Evolutionary conservation across 1,139 yeast genomes (phyloP).

Genomic region (Kurtzmaniella quercitrusa): DNA sequence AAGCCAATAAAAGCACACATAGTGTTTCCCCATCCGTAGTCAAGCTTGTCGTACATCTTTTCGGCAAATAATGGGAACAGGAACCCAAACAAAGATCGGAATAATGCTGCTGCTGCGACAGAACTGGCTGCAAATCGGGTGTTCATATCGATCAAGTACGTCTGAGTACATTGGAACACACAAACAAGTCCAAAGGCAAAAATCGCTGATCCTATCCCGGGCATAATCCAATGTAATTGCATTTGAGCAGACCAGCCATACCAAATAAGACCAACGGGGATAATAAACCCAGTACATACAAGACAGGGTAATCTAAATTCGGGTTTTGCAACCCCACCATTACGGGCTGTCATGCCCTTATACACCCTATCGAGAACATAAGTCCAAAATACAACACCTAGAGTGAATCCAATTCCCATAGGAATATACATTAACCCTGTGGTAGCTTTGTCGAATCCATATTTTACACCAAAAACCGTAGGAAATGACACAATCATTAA

Average conservation of each 20-base stretch:
- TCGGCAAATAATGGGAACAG: constrained; percentile 49
- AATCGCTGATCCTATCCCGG: constrained; percentile 49
- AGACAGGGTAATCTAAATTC: constrained; percentile 50
- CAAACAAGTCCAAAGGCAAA: constrained; percentile 57
- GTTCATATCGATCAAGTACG: constrained; percentile 61
- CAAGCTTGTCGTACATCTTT: constrained; percentile 38
- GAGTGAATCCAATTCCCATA: constrained; percentile 46
- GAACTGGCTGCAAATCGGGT: constrained; percentile 59
- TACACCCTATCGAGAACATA: constrained; percentile 35
- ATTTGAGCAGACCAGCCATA: constrained; percentile 63
- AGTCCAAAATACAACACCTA: constrained; percentile 47
- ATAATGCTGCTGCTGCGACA: constrained; percentile 60
- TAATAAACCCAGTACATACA: constrained; percentile 38
- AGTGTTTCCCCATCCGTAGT: constrained; percentile 68
- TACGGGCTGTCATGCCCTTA: constrained; percentile 26
- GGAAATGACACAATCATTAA: constrained; percentile 59
- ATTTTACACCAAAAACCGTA: constrained; percentile 39
- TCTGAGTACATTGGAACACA: constrained; percentile 56
- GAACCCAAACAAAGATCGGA: constrained; percentile 55
- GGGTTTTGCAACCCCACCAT: constrained; percentile 53
- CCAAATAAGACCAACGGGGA: constrained; percentile 53
- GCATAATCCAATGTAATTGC: constrained; percentile 51
- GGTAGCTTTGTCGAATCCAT: constrained; percentile 46
- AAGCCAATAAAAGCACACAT: constrained; percentile 54
- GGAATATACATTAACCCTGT: constrained; percentile 57